Conservation (phyloP, 805 yeast genomes). For the Kodamaea hsintzibuensis region DNA sequence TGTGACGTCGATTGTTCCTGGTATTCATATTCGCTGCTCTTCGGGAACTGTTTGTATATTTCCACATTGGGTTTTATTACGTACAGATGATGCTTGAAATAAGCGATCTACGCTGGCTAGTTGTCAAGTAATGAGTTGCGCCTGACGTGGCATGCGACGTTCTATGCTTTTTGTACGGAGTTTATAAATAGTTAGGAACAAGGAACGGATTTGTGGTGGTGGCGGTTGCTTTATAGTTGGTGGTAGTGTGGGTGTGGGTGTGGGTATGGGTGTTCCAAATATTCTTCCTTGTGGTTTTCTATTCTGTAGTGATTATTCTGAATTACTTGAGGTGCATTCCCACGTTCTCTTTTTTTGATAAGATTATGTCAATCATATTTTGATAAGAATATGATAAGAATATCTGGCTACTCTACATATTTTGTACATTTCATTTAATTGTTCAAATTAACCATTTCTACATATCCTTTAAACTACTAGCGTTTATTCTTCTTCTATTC, state of each 20-base stretch:
- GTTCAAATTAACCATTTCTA: too few species aligned
- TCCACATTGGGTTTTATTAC: constrained; percentile 4
- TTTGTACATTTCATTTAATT: constrained; percentile 1
- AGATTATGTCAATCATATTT: too few species aligned
- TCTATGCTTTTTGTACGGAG: background rate
- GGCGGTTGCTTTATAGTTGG: too few species aligned
- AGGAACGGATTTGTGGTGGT: background rate
- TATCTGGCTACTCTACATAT: too few species aligned
- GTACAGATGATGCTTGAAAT: background rate
- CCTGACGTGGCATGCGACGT: background rate
- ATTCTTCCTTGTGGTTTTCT: too few species aligned
- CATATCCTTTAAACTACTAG: too few species aligned
- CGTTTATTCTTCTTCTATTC: background rate
- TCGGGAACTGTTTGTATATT: background rate
- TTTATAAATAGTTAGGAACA: background rate
- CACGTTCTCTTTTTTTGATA: background rate
- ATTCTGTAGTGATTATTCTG: too few species aligned
- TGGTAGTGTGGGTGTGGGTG: too few species aligned
- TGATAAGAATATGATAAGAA: too few species aligned
- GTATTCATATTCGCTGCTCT: background rate
- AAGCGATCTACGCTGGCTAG: constrained; percentile 4
- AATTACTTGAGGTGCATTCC: background rate
- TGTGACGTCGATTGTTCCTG: background rate
- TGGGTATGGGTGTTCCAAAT: too few species aligned
- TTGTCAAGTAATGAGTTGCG: background rate